Evolutionary conservation across 257 asterid genomes (phyloP).

Genomic region (Solanum piurae): DNA sequence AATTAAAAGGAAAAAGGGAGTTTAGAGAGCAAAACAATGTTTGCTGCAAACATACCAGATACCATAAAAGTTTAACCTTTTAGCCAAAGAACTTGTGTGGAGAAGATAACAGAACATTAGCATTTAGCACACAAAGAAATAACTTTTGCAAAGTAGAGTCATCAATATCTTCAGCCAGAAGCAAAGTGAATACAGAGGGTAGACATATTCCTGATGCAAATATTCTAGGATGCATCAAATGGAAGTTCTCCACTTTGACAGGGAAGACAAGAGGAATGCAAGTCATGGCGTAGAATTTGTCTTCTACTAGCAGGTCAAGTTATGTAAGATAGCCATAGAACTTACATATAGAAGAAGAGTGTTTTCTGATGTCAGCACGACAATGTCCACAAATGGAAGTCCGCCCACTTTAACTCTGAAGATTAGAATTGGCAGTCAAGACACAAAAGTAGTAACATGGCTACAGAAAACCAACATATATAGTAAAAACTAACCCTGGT

Average conservation of each 20-base stretch:
- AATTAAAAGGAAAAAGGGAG: not conserved
- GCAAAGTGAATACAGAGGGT: not conserved
- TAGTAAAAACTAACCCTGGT: slow-evolving; percentile 45
- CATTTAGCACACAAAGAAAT: not conserved
- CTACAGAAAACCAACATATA: not conserved
- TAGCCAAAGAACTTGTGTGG: not conserved
- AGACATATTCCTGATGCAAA: not conserved
- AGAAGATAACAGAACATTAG: not conserved
- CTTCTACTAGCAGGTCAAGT: not conserved
- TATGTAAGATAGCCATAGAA: slow-evolving; percentile 7
- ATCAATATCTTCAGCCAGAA: not conserved
- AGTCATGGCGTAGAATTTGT: not conserved
- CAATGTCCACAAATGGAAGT: slow-evolving; percentile 58
- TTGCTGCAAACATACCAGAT: not conserved
- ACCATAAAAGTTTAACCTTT: not conserved
- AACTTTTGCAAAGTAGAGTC: not conserved
- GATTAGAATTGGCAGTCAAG: slow-evolving; percentile 4
- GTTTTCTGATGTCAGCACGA: slow-evolving; percentile 66
- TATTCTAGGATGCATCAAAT: not conserved
- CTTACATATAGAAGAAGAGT: slow-evolving; percentile 77
- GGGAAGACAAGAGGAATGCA: not conserved
- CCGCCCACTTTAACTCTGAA: slow-evolving; percentile 56
- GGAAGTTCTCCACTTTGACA: not conserved
- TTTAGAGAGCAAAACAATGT: not conserved
- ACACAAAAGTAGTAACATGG: not conserved